Percentiles rank a stretch among this genome's conserved stretches.
Conservation (phyloP, 768 basidiomycete genomes). For the Xerocomus potaroensis region DNA sequence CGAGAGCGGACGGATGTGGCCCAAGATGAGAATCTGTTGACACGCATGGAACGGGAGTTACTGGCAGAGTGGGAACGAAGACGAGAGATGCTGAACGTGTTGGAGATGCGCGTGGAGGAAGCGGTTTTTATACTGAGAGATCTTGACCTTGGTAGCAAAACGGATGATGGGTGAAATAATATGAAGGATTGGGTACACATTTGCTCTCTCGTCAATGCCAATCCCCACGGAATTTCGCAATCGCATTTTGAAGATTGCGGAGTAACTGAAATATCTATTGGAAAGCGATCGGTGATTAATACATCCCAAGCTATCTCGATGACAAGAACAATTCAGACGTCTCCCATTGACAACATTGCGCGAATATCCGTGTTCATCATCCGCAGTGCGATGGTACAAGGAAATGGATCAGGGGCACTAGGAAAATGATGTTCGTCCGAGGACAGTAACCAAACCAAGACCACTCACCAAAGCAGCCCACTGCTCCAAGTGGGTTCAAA, state of each 20-base stretch:
- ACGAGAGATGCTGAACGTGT: conserved; percentile 66
- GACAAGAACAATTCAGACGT: too few species aligned
- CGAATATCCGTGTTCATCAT: neutral
- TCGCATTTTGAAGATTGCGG: too few species aligned
- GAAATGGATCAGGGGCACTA: neutral
- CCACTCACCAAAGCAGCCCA: neutral
- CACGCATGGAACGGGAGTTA: conserved; percentile 70
- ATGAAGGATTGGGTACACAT: conserved; percentile 42
- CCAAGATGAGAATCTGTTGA: conserved; percentile 65
- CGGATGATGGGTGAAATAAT: conserved; percentile 42
- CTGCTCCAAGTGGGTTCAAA: neutral
- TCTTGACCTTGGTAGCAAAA: conserved; percentile 47
- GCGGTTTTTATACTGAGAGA: conserved; percentile 88
- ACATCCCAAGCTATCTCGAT: too few species aligned
- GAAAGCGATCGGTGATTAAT: too few species aligned
- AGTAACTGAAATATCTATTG: too few species aligned
- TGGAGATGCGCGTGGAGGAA: conserved; percentile 85
- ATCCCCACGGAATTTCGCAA: too few species aligned
- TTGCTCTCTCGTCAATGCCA: neutral
- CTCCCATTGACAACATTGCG: neutral
- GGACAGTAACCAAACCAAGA: neutral
- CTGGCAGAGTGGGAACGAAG: conserved; percentile 71
- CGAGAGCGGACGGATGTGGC: conserved; percentile 81
- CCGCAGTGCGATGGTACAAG: neutral
- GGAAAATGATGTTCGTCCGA: neutral